phyloP scores from a whole-genome alignment of 345 rosid species.

The Lepidium sativum region DNA sequence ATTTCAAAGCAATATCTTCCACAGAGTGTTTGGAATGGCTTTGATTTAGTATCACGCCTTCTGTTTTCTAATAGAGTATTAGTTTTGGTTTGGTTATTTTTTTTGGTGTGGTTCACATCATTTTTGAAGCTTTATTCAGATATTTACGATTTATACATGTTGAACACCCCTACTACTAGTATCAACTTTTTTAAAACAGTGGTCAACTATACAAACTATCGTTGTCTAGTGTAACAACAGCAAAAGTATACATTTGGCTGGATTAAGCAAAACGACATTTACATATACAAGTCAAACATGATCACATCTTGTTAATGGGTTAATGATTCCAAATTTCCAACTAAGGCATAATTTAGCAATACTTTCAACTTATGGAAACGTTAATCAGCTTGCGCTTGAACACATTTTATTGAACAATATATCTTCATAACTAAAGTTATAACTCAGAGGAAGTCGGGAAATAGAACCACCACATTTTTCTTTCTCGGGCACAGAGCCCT shows the following conservation, averaged over 20 bases:
- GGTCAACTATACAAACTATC: background rate
- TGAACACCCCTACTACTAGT: background rate
- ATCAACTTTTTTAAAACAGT: background rate
- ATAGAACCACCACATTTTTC: no score
- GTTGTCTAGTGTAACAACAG: background rate
- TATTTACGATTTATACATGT: background rate
- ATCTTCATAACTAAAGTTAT: no score
- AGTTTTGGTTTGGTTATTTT: background rate
- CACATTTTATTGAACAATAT: no score
- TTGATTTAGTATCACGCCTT: background rate
- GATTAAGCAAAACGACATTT: no score
- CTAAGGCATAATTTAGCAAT: no score
- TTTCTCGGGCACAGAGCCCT: no score
- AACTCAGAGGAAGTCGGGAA: no score
- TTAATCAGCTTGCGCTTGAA: no score
- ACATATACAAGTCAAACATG: no score
- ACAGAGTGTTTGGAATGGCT: background rate
- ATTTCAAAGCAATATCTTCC: background rate
- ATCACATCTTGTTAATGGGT: no score
- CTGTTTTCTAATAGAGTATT: background rate
- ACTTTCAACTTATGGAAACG: no score
- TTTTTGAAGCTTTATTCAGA: background rate
- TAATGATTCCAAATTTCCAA: no score
- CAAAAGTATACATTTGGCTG: background rate
- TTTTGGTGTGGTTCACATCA: background rate